A percentile compares a stretch with the other conserved stretches of the same genome.
phyloP scores from a whole-genome alignment of 1,139 yeast species.

The Candida buenavistaensis region DNA sequence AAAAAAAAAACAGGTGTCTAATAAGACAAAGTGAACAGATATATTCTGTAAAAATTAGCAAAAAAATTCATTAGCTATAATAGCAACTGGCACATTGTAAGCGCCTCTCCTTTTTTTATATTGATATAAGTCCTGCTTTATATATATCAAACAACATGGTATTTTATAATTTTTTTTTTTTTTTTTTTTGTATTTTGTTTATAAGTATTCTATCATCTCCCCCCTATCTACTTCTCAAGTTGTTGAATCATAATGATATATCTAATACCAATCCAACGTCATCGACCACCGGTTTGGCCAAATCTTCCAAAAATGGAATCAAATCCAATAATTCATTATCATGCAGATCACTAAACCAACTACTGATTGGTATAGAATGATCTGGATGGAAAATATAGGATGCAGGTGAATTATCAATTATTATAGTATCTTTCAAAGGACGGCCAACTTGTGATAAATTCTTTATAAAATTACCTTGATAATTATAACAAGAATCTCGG shows the following conservation, averaged over 20 bases:
- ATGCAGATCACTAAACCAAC: constrained; percentile 98
- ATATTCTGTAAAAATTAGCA: no score
- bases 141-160: no score
- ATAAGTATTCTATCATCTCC: background rate
- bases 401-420: constrained; percentile 96
- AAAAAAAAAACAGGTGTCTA: no score
- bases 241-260: constrained; percentile 42
- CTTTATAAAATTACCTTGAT: constrained; percentile 91
- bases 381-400: constrained; percentile 96
- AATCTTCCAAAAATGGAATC: constrained; percentile 85
- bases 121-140: no score
- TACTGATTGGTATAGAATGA: constrained; percentile 96
- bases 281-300: constrained; percentile 65
- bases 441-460: constrained; percentile 92
- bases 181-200: background rate
- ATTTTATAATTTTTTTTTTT: no score
- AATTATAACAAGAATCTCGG: constrained; percentile 66
- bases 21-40: no score
- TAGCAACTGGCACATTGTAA: background rate
- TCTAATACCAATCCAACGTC: constrained; percentile 86
- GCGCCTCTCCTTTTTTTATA: no score
- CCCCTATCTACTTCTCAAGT: background rate
- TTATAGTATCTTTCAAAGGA: constrained; percentile 80
- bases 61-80: background rate
- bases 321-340: constrained; percentile 93